Evolutionary conservation across 2,329 filamentous ascomycete species (phyloP), one percentile per base, ranked within the genome.

Genomic region (Sclerotinia nivalis): DNA sequence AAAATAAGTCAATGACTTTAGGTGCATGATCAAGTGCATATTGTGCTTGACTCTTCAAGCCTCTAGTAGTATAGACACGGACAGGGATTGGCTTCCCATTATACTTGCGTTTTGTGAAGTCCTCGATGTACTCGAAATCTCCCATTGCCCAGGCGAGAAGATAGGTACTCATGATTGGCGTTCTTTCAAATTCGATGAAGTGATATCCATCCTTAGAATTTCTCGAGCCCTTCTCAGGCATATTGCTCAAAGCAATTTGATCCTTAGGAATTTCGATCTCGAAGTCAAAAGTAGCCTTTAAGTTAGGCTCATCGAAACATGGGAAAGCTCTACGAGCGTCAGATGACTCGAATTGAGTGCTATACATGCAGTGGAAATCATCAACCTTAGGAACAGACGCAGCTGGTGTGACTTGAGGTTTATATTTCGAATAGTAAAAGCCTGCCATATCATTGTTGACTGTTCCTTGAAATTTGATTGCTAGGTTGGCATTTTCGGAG

Each of bases 271-370:
- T 87, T 82, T 98, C 95, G 73, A 99, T 91, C 77, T 93, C 87
- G 71, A 99, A 92, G 80, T 97, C 94, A 78, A 97, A 98, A 2
- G 93, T 95, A 15, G 96, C 93, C 83, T 99, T 99, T 73, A 98
- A 86, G 77, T 97, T 97, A 55, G 96, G 96, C 83, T 99, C 96
- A 78, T 99, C 96, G 78, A 98, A 98, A 83, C 96, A 99, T 61
- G 96, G 96, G 82, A 99, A 97, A 12, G 96, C 95, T 74, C 94
- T 87, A 74, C 96, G 91, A 72, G 96, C 96, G 82, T 99, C 96
- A 78, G 93, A 97, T 59, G 94, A 91, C 84, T 99, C 96, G 78
- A 99, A 99, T 80, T 99, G 96, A 62, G 96, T 99, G 83, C 93
- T 97, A 81, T 97, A 84, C 92, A 95, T 94, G 78, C 87, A 87